Conservation (phyloP, 208 protist genomes). For the Trypanosoma platydactyli region DNA sequence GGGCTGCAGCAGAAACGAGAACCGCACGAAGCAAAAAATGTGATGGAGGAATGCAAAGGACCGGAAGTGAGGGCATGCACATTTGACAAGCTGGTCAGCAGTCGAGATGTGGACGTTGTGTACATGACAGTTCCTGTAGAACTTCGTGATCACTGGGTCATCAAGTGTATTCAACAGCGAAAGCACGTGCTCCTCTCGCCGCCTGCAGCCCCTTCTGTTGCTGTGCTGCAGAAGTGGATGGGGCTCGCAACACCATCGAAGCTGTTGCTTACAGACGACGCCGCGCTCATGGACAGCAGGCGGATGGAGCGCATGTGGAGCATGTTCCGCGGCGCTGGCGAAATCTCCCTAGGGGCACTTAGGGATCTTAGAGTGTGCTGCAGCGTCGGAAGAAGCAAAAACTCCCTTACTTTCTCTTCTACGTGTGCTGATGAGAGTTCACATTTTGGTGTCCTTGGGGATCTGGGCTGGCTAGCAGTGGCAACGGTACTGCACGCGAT, state of each 20-base stretch:
- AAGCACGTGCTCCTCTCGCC: conserved; percentile 16
- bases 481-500: conserved; percentile 3
- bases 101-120: conserved; percentile 20
- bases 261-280: conserved; percentile 10
- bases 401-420: background rate
- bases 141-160: conserved; percentile 14
- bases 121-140: conserved; percentile 10
- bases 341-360: conserved; percentile 1
- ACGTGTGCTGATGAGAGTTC: background rate
- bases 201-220: conserved; percentile 3
- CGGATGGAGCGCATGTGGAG: background rate
- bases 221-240: conserved; percentile 10
- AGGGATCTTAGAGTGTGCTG: conserved; percentile 3
- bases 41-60: background rate
- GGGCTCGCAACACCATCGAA: background rate
- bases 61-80: conserved; percentile 5
- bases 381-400: background rate
- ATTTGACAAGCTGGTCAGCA: conserved; percentile 4
- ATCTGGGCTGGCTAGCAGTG: conserved; percentile 32
- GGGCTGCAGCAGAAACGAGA: background rate
- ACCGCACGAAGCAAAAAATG: background rate
- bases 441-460: conserved; percentile 31
- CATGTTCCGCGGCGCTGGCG: background rate
- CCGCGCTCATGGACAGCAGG: conserved; percentile 3
- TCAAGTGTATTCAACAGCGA: conserved; percentile 2